A percentile compares a stretch with the other conserved stretches of the same genome.
Evolutionary conservation across 2,329 filamentous ascomycete species (phyloP).

Genomic region (Ascomycota sp.): DNA sequence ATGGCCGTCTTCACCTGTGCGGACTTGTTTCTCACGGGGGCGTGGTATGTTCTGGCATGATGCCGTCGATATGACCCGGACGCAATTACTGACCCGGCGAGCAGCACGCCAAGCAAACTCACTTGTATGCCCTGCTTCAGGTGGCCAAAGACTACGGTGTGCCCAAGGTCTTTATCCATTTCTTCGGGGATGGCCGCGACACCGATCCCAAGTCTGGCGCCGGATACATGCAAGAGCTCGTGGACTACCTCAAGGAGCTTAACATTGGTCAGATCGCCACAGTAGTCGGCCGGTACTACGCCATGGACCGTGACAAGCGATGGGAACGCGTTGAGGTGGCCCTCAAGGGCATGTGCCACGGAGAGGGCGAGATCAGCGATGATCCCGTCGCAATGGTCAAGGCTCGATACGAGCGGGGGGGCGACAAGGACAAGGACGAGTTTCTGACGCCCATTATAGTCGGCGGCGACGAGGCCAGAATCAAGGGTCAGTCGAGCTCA

Average conservation of each 20-base stretch:
- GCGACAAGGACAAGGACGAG: slow-evolving; percentile 62
- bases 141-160: slow-evolving; percentile 78
- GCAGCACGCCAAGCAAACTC: slow-evolving; percentile 81
- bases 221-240: slow-evolving; percentile 70
- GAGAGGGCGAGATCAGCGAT: slow-evolving; percentile 67
- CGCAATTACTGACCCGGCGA: slow-evolving; percentile 1
- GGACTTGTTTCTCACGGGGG: slow-evolving; percentile 90
- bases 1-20: slow-evolving; percentile 78
- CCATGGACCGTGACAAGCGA: slow-evolving; percentile 98
- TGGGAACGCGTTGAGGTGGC: slow-evolving; percentile 90
- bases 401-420: slow-evolving; percentile 63
- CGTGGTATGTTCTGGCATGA: slow-evolving; percentile 34
- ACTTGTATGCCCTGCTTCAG: slow-evolving; percentile 70
- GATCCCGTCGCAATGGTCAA: slow-evolving; percentile 77
- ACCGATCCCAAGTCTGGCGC: slow-evolving; percentile 90
- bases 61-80: not conserved
- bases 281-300: slow-evolving; percentile 88
- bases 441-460: slow-evolving; percentile 97
- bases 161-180: slow-evolving; percentile 91
- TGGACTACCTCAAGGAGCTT: slow-evolving; percentile 65
- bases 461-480: slow-evolving; percentile 64
- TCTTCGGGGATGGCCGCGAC: slow-evolving; percentile 95
- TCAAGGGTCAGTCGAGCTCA: slow-evolving; percentile 44
- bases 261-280: slow-evolving; percentile 78
- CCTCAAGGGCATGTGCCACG: slow-evolving; percentile 65